Conservation (phyloP, 768 basidiomycete genomes). For the Leccinum subtestaceum region DNA sequence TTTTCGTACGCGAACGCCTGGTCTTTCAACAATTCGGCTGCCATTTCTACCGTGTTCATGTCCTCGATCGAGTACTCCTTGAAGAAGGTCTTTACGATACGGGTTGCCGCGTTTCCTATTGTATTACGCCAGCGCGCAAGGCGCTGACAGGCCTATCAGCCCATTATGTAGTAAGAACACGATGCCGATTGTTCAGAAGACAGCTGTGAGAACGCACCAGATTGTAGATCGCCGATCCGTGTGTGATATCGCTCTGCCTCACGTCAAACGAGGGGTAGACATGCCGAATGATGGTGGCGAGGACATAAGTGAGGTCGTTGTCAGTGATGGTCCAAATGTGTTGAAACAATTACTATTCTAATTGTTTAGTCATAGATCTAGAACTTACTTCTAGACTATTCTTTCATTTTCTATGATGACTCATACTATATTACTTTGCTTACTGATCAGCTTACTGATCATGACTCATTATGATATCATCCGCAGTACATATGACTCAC, state of each 20-base stretch:
- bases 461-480: no score
- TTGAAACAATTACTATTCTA: no score
- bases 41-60: neutral
- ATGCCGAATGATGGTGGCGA: neutral
- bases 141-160: neutral
- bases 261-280: neutral
- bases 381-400: no score
- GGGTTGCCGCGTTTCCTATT: neutral
- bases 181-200: neutral
- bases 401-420: no score
- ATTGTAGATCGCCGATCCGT: neutral
- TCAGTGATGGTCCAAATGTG: neutral
- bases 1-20: neutral
- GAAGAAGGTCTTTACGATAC: neutral
- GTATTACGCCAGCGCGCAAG: neutral
- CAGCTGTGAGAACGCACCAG: neutral
- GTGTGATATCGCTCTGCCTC: neutral
- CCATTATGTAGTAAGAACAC: neutral
- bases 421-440: no score
- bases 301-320: neutral
- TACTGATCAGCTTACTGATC: no score
- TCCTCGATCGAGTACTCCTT: neutral
- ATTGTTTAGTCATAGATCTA: no score
- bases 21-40: neutral
- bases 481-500: no score